Evolutionary conservation across 805 yeast species (phyloP).

Genomic region (Yarrowia hollandica): DNA sequence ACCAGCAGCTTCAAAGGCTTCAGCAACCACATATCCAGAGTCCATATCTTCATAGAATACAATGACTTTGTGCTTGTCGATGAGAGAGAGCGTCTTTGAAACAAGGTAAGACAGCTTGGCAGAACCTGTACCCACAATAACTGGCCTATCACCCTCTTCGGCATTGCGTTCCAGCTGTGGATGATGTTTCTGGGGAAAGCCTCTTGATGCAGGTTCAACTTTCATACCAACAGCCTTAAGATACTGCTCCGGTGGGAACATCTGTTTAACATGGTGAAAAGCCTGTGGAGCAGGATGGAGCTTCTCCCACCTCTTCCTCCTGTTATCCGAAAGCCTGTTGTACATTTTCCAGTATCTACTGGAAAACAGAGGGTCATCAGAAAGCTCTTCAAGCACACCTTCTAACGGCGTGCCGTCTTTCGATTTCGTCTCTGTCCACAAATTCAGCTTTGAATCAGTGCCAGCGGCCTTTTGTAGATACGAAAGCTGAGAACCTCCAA

Average conservation of each 20-base stretch:
- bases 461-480: background rate
- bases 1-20: conserved; percentile 61
- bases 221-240: background rate
- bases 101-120: conserved; percentile 62
- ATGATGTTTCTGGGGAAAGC: background rate
- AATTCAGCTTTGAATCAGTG: background rate
- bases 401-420: background rate
- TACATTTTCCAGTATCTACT: background rate
- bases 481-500: background rate
- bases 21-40: conserved; percentile 66
- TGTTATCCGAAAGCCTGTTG: background rate
- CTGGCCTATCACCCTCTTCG: background rate
- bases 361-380: background rate
- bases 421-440: background rate
- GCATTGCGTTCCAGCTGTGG: background rate
- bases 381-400: background rate
- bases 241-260: background rate
- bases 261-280: background rate
- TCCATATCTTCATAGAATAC: conserved; percentile 73
- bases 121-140: conserved; percentile 55
- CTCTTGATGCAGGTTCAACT: background rate
- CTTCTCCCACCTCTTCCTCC: background rate
- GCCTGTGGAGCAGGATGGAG: too few relatives aligned
- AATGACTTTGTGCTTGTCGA: conserved; percentile 51
- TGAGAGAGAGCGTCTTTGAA: conserved; percentile 54